Conservation (phyloP, 106 monocot genomes). For the Dioscorea dumetorum region DNA sequence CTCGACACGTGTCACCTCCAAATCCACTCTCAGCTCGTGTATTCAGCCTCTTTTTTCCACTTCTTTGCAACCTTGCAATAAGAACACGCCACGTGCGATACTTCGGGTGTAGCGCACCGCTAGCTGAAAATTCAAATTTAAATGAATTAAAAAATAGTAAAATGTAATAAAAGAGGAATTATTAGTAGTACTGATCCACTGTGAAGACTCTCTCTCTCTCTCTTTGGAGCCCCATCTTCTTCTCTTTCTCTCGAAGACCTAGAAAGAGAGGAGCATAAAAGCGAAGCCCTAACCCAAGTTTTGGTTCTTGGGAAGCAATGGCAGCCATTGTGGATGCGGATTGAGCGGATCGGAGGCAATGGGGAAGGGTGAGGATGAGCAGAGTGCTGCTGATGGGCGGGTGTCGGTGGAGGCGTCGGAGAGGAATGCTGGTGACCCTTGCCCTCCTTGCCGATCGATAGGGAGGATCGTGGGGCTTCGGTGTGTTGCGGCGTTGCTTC, state of each 20-base stretch:
- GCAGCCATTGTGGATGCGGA: slow-evolving; percentile 11
- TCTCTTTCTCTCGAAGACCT: neutral
- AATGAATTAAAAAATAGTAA: no score
- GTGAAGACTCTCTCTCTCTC: neutral
- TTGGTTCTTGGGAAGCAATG: neutral
- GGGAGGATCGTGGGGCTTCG: slow-evolving; percentile 20
- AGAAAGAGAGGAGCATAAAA: neutral
- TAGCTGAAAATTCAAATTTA: no score
- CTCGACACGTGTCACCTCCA: no score
- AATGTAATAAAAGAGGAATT: no score
- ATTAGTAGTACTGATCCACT: no score
- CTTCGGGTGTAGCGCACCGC: no score
- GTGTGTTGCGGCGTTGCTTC: slow-evolving; percentile 34
- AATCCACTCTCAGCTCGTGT: no score
- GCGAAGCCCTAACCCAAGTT: neutral
- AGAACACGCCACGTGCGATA: no score
- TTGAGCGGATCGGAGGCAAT: slow-evolving; percentile 16
- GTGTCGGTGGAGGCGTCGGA: slow-evolving; percentile 6
- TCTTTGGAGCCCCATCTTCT: neutral
- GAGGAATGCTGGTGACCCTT: slow-evolving; percentile 10
- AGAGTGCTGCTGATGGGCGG: neutral
- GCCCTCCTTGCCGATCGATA: slow-evolving; percentile 32
- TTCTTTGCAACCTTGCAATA: no score
- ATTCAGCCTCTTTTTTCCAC: no score
- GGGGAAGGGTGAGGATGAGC: slow-evolving; percentile 58